Base-by-base conservation (phyloP, 2,329 filamentous ascomycete genomes). In the Dactylella cylindrospora region DNA sequence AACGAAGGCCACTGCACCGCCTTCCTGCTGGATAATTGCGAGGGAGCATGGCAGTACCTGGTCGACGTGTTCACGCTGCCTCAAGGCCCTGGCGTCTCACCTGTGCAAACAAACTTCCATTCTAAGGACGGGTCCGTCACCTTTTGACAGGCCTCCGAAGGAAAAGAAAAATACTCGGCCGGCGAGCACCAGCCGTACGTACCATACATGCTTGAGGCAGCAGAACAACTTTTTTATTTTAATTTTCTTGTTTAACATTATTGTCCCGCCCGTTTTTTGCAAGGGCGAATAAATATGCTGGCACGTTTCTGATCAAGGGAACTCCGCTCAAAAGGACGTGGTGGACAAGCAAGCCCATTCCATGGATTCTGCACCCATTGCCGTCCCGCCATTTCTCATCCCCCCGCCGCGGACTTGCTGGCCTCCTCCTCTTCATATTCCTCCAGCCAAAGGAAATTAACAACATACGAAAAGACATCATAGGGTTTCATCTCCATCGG, bases 41-140 rank as follows among this genome's bases (percentile, higher is more conserved):
- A 35, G 35, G 33, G 36, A n/a, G n/a, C 13, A 17, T 2, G 17
- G 28, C 52, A n/a, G n/a, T n/a, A n/a, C 44, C 52, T 13, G 10
- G 52, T 38, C 52, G 26, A 49, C 26, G 38, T 46, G 41, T 29
- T 55, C 41, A 46, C 23, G 51, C 33, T 55, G 25, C 51, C 50
- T 55, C 51, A 55, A 31, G 51, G 32, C 51, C 41, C 41, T 46
- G 28, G 49, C 50, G 44, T 44, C 43, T 50, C 25, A 47, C 31
- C 36, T 12, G 36, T 25, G 29, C 52, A 50, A 55, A 43, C 44
- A 57, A 57, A 50, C 44, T 43, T 43, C 52, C 52, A 33, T 50
- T 57, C 52, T 44, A 28, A 43, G 41, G 36, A n/a, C 39, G 25
- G 31, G 52, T 22, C 10, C 23, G 28, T 44, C 28, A 22, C 17